Evolutionary conservation across 2,329 filamentous ascomycete genomes (phyloP).

Genomic region (Fusarium falciforme): DNA sequence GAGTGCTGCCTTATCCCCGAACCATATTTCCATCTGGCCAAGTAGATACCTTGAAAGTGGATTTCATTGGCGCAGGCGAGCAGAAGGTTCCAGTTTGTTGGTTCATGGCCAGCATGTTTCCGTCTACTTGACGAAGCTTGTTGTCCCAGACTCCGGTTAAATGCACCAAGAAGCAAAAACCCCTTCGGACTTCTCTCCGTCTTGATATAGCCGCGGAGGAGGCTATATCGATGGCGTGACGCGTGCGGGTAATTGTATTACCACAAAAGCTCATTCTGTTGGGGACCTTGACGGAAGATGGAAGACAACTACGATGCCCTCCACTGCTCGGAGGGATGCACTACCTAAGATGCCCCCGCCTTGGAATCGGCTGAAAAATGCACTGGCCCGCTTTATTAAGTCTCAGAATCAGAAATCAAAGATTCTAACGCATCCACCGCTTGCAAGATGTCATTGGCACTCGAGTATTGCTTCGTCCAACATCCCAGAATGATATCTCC

Average conservation of each 20-base stretch:
- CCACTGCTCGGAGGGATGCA: neutral
- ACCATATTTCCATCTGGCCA: neutral
- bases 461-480: neutral
- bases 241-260: too few relatives aligned
- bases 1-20: neutral
- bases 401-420: neutral
- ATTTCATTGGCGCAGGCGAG: neutral
- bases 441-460: neutral
- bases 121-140: neutral
- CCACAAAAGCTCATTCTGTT: too few relatives aligned
- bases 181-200: neutral
- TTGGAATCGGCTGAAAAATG: neutral
- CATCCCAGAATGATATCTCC: neutral
- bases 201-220: neutral
- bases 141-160: neutral
- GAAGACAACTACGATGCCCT: neutral
- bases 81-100: neutral
- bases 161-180: neutral
- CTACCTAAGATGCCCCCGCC: neutral
- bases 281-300: neutral
- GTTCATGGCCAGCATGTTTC: neutral
- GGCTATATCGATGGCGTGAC: neutral
- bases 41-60: neutral
- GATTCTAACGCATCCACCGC: neutral
- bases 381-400: too few relatives aligned